phyloP scores from a whole-genome alignment of 2,329 filamentous ascomycete species.

The Penicillium brevicompactum region DNA sequence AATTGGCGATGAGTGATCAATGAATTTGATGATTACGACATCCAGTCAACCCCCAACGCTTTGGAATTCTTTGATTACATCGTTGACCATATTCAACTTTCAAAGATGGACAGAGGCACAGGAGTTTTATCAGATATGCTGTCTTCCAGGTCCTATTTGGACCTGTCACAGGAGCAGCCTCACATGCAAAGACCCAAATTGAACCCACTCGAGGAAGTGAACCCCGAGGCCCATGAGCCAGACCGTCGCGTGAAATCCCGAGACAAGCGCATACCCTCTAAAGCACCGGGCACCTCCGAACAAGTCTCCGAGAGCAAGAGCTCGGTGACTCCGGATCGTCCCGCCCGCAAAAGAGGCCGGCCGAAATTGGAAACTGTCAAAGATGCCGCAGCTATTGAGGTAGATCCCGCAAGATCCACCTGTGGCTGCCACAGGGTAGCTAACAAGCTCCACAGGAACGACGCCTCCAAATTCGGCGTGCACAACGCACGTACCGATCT shows the following conservation, averaged over 20 bases:
- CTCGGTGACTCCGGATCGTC: slow-evolving; percentile 10
- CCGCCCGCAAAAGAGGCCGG: slow-evolving; percentile 23
- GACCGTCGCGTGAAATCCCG: slow-evolving; percentile 6
- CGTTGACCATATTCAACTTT: not conserved
- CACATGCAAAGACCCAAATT: not conserved
- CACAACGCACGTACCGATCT: slow-evolving; percentile 80
- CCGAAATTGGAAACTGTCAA: slow-evolving; percentile 20
- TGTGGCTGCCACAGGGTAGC: not conserved
- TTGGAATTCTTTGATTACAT: not conserved
- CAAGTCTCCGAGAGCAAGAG: not conserved
- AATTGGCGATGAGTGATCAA: slow-evolving; percentile 8
- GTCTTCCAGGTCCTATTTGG: slow-evolving; percentile 24
- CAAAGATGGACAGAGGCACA: slow-evolving; percentile 1
- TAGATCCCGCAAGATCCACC: slow-evolving; percentile 5
- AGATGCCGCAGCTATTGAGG: slow-evolving; percentile 25
- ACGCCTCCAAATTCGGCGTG: slow-evolving; percentile 82
- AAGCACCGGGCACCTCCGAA: slow-evolving; percentile 14
- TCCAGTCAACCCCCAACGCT: not conserved
- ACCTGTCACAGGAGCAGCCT: slow-evolving; percentile 4
- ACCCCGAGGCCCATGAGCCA: slow-evolving; percentile 1
- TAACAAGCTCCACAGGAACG: slow-evolving; percentile 46
- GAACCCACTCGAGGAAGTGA: not conserved
- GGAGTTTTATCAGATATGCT: slow-evolving; percentile 12
- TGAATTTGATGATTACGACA: not conserved
- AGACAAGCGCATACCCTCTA: not conserved